These are phyloP conservation scores for Amylocystis lapponica DNA, from an alignment of 768 basidiomycete species.

Conservation along the genomic window DNA sequence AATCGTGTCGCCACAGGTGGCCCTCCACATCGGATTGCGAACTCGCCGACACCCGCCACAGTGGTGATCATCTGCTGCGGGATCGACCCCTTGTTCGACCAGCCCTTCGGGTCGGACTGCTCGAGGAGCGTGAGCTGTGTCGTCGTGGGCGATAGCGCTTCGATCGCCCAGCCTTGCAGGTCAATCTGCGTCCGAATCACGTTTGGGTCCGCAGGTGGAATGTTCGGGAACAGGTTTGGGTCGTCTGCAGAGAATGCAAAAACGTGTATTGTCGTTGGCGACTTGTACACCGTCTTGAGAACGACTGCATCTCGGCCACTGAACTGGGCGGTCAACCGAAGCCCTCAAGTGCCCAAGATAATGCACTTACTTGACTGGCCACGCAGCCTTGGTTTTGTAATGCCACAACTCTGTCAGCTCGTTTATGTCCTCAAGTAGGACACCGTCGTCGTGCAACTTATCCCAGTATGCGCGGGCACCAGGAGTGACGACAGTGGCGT, in stretches of 20 bases:
- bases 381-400: conserved; percentile 83
- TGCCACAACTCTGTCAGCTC: conserved; percentile 93
- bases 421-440: conserved; percentile 82
- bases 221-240: conserved; percentile 73
- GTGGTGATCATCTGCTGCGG: conserved; percentile 90
- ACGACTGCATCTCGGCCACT: conserved; percentile 90
- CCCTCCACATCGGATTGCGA: conserved; percentile 91
- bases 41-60: conserved; percentile 90
- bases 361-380: conserved; percentile 80
- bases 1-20: conserved; percentile 89
- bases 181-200: conserved; percentile 94
- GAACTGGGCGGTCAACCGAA: conserved; percentile 1
- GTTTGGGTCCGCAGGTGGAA: conserved; percentile 61
- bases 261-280: conserved; percentile 89
- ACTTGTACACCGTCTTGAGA: conserved; percentile 95
- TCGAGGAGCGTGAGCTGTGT: conserved; percentile 91
- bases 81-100: conserved; percentile 92
- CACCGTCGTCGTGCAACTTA: conserved; percentile 82
- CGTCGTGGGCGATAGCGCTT: conserved; percentile 90
- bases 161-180: conserved; percentile 97
- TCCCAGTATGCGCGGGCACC: conserved; percentile 86
- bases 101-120: conserved; percentile 95
- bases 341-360: conserved; percentile 10
- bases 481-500: conserved; percentile 79
- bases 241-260: conserved; percentile 95